Base-by-base conservation (phyloP, 305 asterid genomes). In the Fraxinus angustifolia region DNA sequence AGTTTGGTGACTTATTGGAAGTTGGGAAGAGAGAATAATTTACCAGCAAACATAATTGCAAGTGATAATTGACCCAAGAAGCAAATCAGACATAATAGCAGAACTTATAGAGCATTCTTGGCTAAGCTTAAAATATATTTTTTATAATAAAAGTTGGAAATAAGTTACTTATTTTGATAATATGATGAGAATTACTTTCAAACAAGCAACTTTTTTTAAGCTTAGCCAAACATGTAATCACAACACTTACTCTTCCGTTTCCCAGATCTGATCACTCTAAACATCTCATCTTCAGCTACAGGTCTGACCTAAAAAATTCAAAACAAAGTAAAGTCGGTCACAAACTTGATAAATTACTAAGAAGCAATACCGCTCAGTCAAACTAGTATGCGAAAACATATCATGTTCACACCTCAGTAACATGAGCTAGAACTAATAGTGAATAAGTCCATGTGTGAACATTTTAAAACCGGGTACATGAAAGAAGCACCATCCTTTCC, bases 251-350 rank as follows among this genome's bases (percentile, higher is more conserved):
- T 90, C 87, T 90, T 96, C 83, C 97, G 86, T 91, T 96, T 96
- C 2, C 99, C 98, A 38, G 98, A 85, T 87, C 98, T 91, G 89
- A 96, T 86, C 79, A 94, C 98, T 89, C 93, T 90, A 85, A 94
- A 96, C 98, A 96, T 96, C 91, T 96, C 99, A 83, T 94, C 99
- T 88, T 96, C 99, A 78, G 99, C 97, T 73, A 94, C 95, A 34
- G 97, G 97, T 65, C 98, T 93, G 77, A 96, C 99, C 99, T 96
- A 84, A 30, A 83, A 77, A 76, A 34, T 2, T 16, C 26, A 78
- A 80, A 70, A 53, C 53, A 76, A 23, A 75, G 36, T 34, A 26
- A 21, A 16, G 45, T 60, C 35, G 74, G 45, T 79, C 40, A 62
- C 50, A 23, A 78, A 34, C 78, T 34, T 73, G 80, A 14, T 56